Evolutionary conservation across 1,284 basidiomycete genomes (phyloP), one percentile per base, ranked within the genome.

Genomic region (Apiotrichum gracile): DNA sequence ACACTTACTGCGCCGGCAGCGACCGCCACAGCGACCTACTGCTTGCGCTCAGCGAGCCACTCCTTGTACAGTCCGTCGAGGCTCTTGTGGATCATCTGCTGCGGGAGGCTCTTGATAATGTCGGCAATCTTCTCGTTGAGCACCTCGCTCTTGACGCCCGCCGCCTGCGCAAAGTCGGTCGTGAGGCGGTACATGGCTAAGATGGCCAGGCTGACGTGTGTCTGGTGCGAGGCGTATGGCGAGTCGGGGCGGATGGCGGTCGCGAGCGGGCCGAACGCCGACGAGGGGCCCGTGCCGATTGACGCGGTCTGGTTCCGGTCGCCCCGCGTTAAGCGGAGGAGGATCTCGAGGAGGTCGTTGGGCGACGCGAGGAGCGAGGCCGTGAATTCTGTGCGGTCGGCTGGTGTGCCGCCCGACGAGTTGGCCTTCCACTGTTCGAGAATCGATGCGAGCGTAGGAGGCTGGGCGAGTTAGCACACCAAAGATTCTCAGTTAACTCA

Each of bases 41-140:
- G 33, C 34, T 44, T 43, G 43, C 50, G 50, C 46, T 57, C 55
- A 2, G 55, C 51, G 19, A 57, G 55, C 89, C 89, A 77, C 72
- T 93, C 90, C 69, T 88, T 88, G 77, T 91, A 94, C 66, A 94
- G 87, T 41, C 88, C 88, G 76, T 96, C 91, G 70, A 94, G 74
- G 64, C 86, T 88, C 76, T 89, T 89, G 76, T 88, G 86, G 61
- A 92, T 81, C 66, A 93, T 78, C 68, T 89, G 86, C 25, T 82
- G 83, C 21, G 92, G 92, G 60, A 97, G 72, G 66, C 83, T 86
- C 65, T 88, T 81, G 61, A 96, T 87, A 64, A 96, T 89, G 76
- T 94, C 91, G 9, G 86, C 86, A 34, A 92, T 81, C 60, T 84
- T 83, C 60, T 85, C 85, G 68, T 91, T 85, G 9, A 85, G 84